Conservation (phyloP, 257 asterid genomes). For the Voacanga thouarsii region DNA sequence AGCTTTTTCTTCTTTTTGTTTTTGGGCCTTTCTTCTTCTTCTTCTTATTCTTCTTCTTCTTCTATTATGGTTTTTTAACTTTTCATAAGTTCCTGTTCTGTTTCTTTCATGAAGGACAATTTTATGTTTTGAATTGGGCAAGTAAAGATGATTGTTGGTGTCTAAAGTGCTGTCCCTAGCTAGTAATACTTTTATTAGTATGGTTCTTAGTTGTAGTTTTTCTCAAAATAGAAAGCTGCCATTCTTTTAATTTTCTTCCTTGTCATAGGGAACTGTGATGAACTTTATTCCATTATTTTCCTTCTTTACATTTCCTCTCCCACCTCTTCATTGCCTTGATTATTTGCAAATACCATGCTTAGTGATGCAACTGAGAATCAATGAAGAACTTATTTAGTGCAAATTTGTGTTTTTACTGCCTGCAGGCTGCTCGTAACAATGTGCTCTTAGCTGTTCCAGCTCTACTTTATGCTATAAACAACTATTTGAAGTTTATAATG, state of each 20-base stretch:
- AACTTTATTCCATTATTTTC: neutral
- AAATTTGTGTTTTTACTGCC: constrained; percentile 17
- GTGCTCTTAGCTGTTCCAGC: constrained; percentile 94
- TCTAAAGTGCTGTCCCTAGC: neutral
- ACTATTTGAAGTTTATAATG: constrained; percentile 86
- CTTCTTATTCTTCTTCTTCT: neutral
- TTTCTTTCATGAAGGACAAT: neutral
- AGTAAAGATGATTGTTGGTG: neutral
- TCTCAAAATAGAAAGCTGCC: neutral
- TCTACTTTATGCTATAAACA: constrained; percentile 85
- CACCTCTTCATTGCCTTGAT: neutral
- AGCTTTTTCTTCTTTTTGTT: too few species aligned
- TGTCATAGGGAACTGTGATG: neutral
- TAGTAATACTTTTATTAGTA: neutral
- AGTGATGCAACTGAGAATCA: neutral
- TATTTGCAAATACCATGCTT: neutral
- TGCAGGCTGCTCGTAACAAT: constrained; percentile 92
- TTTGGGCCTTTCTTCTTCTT: too few species aligned
- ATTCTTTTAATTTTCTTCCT: neutral
- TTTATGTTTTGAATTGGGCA: neutral
- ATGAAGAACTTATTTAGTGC: neutral
- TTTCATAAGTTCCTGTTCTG: neutral
- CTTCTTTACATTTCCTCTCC: neutral
- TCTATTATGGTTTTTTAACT: neutral
- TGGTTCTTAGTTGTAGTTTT: neutral